phyloP scores from a whole-genome alignment of 2,329 filamentous ascomycete genomes.

The Colletotrichum salicis region DNA sequence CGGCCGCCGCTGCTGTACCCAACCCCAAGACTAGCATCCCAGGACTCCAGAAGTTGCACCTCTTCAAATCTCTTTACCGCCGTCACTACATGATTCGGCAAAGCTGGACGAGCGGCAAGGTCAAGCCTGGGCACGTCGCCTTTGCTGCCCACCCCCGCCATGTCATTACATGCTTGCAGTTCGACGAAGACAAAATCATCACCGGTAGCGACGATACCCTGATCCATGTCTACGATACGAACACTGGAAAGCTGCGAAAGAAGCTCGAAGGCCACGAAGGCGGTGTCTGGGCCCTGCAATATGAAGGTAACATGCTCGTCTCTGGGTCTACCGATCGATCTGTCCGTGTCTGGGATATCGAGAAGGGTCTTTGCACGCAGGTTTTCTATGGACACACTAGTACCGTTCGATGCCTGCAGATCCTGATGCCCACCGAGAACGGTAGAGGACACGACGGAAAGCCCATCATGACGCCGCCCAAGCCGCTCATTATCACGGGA shows the following conservation, averaged over 20 bases:
- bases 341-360: conserved; percentile 99
- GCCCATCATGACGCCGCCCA: conserved; percentile 88
- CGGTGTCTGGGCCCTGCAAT: conserved; percentile 97
- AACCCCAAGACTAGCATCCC: conserved; percentile 83
- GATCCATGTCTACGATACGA: conserved; percentile 98
- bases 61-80: conserved; percentile 96
- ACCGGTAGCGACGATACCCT: conserved; percentile 97
- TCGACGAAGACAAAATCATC: conserved; percentile 97
- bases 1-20: conserved; percentile 83
- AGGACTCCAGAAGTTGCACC: conserved; percentile 83
- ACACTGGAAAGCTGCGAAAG: conserved; percentile 85
- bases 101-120: conserved; percentile 88
- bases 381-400: conserved; percentile 98
- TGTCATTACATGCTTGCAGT: conserved; percentile 97
- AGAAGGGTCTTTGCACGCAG: conserved; percentile 90
- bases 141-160: conserved; percentile 97
- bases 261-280: conserved; percentile 94
- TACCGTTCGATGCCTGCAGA: conserved; percentile 94
- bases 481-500: conserved; percentile 96
- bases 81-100: conserved; percentile 90
- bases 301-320: conserved; percentile 93
- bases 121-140: conserved; percentile 89
- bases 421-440: conserved; percentile 85
- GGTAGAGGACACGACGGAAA: conserved; percentile 77
- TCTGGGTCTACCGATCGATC: conserved; percentile 96